Base-by-base conservation (phyloP, 1,139 yeast genomes). In the Pichia sp. region DNA sequence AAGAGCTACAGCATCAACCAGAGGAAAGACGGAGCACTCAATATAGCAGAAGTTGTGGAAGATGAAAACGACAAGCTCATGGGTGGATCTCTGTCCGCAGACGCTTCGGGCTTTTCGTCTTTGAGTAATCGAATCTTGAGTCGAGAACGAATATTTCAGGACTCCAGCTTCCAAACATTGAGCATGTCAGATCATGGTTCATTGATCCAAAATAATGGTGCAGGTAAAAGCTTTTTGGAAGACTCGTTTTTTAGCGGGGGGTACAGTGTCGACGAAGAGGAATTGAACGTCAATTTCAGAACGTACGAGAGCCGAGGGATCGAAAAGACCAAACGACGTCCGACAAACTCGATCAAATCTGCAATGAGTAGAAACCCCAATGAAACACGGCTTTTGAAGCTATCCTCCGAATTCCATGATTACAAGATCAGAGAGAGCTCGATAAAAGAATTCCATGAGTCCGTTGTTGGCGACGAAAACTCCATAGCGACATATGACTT, bases 161-260 rank as follows among this genome's bases (percentile, higher is more conserved):
- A n/a, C 23, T 41, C 45, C 3, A 30, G 43, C 8, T 52, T 57
- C 29, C 45, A 42, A 13, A 42, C 55, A 5, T 30, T 57, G 15
- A 52, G 38, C 4, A n/a, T 55, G 10, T 55, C 59, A 8, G 45
- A 49, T n/a, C 49, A 55, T 51, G 58, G 58, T 4, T 57, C 55
- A 1, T 51, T 57, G 29, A 32, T 55, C 7, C 58, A 51, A 23
- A 34, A 49, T n/a, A 36, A 15, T 13, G 15, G 15, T 5, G n/a
- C 10, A 36, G n/a, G 15, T 11, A 36, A 6, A 5, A 36, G n/a
- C n/a, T 13, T 36, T 8, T 36, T 36, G 3, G 40, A 36, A 1
- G 40, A 36, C 7, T 3, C 40, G 15, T 36, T 19, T 5, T 15
- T 15, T 13, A 5, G 16, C 7, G 19, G 34, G 13, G 47, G 31